Conservation (phyloP, 2,329 filamentous ascomycete species). For the Monosporascus sp. region DNA sequence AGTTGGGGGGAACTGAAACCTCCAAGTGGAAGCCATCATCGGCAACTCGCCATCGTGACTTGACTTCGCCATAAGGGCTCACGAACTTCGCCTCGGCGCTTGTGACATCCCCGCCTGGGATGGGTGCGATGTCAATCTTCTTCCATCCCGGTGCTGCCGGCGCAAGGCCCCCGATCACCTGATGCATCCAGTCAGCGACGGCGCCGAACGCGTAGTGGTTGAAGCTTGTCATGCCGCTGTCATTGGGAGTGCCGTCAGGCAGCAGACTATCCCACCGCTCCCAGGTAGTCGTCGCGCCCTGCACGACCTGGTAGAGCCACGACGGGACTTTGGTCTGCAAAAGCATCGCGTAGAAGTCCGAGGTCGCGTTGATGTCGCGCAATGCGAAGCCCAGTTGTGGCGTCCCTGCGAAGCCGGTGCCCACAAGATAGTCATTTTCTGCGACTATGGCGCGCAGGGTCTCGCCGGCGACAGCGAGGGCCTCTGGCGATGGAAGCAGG, state of each 20-base stretch:
- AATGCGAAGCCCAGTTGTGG: conserved; percentile 31
- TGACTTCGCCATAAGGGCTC: conserved; percentile 28
- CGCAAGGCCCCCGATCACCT: conserved; percentile 35
- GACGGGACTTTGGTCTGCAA: conserved; percentile 38
- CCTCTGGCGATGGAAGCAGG: conserved; percentile 20
- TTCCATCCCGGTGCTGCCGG: conserved; percentile 37
- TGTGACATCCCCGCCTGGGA: conserved; percentile 32
- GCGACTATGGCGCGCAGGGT: conserved; percentile 28
- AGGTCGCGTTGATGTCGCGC: conserved; percentile 19
- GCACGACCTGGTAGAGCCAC: conserved; percentile 43
- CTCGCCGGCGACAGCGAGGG: conserved; percentile 13
- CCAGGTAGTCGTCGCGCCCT: conserved; percentile 44
- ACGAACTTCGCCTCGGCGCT: conserved; percentile 23
- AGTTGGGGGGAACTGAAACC: conserved; percentile 19
- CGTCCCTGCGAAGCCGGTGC: conserved; percentile 41
- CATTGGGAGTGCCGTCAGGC: conserved; percentile 37
- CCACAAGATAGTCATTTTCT: conserved; percentile 30
- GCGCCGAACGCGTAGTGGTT: conserved; percentile 47
- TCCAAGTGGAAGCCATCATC: conserved; percentile 14
- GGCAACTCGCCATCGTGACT: conserved; percentile 23
- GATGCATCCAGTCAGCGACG: conserved; percentile 42
- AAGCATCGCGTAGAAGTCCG: conserved; percentile 42
- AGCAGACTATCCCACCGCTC: conserved; percentile 46
- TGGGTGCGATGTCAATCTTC: conserved; percentile 28
- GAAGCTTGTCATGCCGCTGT: conserved; percentile 43